Conservation (phyloP, 805 yeast genomes). For the Candida xiaguanensis region DNA sequence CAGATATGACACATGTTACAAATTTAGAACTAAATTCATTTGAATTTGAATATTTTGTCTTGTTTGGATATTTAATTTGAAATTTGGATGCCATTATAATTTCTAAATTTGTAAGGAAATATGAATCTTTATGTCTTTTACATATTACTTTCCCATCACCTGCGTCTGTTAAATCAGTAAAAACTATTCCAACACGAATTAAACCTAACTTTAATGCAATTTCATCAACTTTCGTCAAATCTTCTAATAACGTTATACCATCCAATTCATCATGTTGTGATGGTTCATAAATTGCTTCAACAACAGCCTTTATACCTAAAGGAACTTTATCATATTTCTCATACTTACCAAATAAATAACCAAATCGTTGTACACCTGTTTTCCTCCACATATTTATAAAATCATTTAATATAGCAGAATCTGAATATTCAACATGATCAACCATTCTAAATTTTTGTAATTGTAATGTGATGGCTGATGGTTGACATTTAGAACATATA, state of each 20-base stretch:
- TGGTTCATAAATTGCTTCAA: conserved; percentile 91
- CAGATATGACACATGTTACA: conserved; percentile 89
- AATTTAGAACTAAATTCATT: conserved; percentile 81
- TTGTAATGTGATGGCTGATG: conserved; percentile 88
- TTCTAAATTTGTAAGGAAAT: conserved; percentile 86
- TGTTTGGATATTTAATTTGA: conserved; percentile 64
- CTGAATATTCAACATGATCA: conserved; percentile 91
- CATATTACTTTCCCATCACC: conserved; percentile 92
- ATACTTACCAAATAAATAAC: conserved; percentile 79
- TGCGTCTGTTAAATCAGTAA: conserved; percentile 85
- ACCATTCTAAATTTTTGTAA: conserved; percentile 93
- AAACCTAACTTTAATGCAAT: conserved; percentile 61
- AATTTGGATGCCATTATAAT: conserved; percentile 75
- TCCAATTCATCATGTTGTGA: conserved; percentile 84
- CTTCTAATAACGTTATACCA: conserved; percentile 64
- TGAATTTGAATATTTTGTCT: conserved; percentile 57
- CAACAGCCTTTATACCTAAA: conserved; percentile 88
- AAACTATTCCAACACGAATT: conserved; percentile 73
- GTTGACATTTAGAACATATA: conserved; percentile 95
- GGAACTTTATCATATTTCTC: conserved; percentile 80
- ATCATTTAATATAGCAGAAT: conserved; percentile 65
- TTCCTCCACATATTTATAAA: conserved; percentile 92
- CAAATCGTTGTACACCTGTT: conserved; percentile 84
- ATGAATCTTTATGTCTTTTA: conserved; percentile 89
- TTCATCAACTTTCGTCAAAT: conserved; percentile 48